Conservation (phyloP, 2,329 filamentous ascomycete genomes). For the Huntiella savannae region DNA sequence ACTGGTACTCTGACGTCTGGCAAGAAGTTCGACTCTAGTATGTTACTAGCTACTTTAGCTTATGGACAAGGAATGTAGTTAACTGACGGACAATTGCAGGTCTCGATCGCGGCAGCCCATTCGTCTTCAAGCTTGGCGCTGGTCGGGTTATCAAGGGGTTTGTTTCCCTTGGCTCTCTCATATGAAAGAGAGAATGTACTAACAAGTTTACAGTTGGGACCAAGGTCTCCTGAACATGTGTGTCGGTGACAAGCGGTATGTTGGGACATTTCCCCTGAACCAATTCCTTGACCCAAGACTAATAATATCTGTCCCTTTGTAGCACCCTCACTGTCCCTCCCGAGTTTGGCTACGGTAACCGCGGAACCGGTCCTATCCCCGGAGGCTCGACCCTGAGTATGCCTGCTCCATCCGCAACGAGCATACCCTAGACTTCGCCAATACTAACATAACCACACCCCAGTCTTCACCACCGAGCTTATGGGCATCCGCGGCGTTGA, state of each 20-base stretch:
- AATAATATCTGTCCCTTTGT: conserved; percentile 13
- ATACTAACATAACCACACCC: conserved; percentile 11
- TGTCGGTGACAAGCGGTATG: conserved; percentile 67
- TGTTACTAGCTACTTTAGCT: conserved; percentile 14
- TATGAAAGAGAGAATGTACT: neutral
- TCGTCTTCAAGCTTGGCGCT: conserved; percentile 60
- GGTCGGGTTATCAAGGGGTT: conserved; percentile 81
- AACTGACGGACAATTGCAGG: conserved; percentile 18
- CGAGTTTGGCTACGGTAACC: conserved; percentile 61
- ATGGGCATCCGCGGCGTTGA: conserved; percentile 61
- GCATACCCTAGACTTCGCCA: neutral
- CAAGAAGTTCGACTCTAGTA: conserved; percentile 63
- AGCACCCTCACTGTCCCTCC: conserved; percentile 80
- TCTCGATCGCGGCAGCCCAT: conserved; percentile 59
- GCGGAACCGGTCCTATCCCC: conserved; percentile 64
- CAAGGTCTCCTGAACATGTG: conserved; percentile 84
- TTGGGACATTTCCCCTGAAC: neutral
- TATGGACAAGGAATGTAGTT: neutral
- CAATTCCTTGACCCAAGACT: neutral
- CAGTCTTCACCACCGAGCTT: conserved; percentile 83
- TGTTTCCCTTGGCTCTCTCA: conserved; percentile 17
- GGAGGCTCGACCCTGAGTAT: conserved; percentile 56
- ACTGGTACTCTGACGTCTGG: conserved; percentile 60
- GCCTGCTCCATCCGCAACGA: conserved; percentile 14
- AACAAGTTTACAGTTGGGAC: conserved; percentile 48